phyloP scores from a whole-genome alignment of 805 yeast genomes.

The Pichia deserticola region DNA sequence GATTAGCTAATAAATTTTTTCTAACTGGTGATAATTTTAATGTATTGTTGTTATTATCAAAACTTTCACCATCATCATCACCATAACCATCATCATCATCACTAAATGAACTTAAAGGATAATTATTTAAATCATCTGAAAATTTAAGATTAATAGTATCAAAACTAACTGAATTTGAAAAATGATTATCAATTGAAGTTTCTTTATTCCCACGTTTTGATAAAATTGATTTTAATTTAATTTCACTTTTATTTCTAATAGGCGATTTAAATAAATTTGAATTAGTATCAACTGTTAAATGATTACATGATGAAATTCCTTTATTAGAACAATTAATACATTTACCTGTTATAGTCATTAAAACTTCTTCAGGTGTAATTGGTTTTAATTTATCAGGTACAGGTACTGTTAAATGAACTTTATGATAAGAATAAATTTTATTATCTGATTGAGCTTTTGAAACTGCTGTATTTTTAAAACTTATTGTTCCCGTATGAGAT shows the following conservation, averaged over 20 bases:
- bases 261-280: background rate
- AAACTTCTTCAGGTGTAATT: slow-evolving; percentile 13
- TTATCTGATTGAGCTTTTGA: slow-evolving; percentile 1
- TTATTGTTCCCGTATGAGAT: slow-evolving; percentile 19
- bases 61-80: background rate
- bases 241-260: background rate
- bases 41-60: background rate
- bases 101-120: slow-evolving; percentile 10
- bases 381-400: slow-evolving; percentile 18
- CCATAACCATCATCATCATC: slow-evolving; percentile 18
- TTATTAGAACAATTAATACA: slow-evolving; percentile 7
- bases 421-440: slow-evolving; percentile 15
- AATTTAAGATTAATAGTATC: slow-evolving; percentile 42
- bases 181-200: slow-evolving; percentile 4
- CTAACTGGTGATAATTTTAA: background rate
- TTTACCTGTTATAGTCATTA: slow-evolving; percentile 7
- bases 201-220: slow-evolving; percentile 2
- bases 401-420: slow-evolving; percentile 16
- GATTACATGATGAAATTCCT: slow-evolving; percentile 4
- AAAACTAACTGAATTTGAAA: slow-evolving; percentile 35
- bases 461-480: slow-evolving; percentile 6
- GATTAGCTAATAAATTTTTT: background rate
- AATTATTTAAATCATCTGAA: slow-evolving; percentile 18
- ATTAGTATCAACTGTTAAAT: background rate
- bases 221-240: slow-evolving; percentile 10